Percentiles rank a stretch among this genome's conserved stretches.
Evolutionary conservation across 441 rosid genomes (phyloP).

Genomic region (Melastoma candidum): DNA sequence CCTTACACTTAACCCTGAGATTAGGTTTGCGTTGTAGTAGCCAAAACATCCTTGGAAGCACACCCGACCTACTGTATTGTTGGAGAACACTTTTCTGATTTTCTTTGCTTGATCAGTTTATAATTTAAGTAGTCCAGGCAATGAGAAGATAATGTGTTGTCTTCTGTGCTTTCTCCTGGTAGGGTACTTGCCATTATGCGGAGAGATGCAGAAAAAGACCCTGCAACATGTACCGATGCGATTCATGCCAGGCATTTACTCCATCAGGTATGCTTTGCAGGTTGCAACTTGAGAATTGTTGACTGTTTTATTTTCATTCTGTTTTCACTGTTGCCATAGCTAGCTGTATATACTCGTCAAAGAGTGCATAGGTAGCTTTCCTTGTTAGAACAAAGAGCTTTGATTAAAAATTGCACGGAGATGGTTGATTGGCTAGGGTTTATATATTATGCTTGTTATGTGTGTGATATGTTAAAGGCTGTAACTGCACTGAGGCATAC

Average conservation of each 20-base stretch:
- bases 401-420: no score
- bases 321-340: no score
- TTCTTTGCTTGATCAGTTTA: not conserved
- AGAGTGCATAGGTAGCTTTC: no score
- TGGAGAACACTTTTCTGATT: not conserved
- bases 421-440: no score
- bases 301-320: slow-evolving; percentile 9
- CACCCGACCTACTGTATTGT: not conserved
- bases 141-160: not conserved
- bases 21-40: not conserved
- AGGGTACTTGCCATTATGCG: slow-evolving; percentile 85
- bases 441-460: no score
- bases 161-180: slow-evolving; percentile 8
- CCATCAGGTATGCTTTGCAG: slow-evolving; percentile 46
- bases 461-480: no score
- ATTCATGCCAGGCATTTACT: slow-evolving; percentile 55
- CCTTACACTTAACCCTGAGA: no score
- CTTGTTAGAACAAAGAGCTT: no score
- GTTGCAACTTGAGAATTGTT: slow-evolving; percentile 3
- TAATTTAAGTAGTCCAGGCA: not conserved
- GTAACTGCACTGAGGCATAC: no score
- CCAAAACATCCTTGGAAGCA: slow-evolving; percentile 1
- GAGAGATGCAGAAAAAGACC: slow-evolving; percentile 65
- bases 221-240: slow-evolving; percentile 46
- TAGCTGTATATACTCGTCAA: no score